Base-by-base conservation (phyloP, 305 asterid genomes). In the Lippia alba region DNA sequence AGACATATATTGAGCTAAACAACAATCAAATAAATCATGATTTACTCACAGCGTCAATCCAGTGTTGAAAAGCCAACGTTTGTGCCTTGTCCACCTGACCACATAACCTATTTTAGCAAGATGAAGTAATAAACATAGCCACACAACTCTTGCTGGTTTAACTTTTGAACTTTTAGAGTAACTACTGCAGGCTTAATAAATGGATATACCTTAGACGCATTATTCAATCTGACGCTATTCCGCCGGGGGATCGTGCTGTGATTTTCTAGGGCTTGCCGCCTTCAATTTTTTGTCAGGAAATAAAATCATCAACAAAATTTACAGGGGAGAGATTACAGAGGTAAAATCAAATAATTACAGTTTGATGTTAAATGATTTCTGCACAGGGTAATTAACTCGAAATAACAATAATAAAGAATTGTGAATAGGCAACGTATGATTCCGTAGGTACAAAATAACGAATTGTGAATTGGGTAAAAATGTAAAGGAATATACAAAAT, bases 61-160 rank as follows among this genome's bases (percentile, higher is more conserved):
- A 91, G 81, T 89, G 96, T 66, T 87, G 97, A 76, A 91, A 91
- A 77, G 97, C 94, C 74, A 91, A 81, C 75, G 83, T 89, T 72
- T 86, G 96, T 50, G 97, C 97, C 78, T 84, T 89, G 67, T 97
- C 98, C 74, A 94, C 98, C 97, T 91, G 89, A 50, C 36, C 80
- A 84, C 71, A 72, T 50, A 49, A 69, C 16, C 62, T 18, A 59
- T 46, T 61, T 19, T 30, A 58, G 62, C 65, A 56, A 64, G 70
- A 68, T 70, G 48, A 78, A 53, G 71, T n/a, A n/a, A n/a, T n/a
- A n/a, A n/a, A 65, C 60, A 60, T 8, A 32, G 67, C 70, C 63
- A 0, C 70, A 55, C 48, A 61, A 72, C 62, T 3, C n/a, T 24
- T 55, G 74, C 24, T 39, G 48, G 39, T 62, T 61, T 55, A 19